Evolutionary conservation across 805 yeast genomes (phyloP).

Genomic region (Suhomyces sp.): DNA sequence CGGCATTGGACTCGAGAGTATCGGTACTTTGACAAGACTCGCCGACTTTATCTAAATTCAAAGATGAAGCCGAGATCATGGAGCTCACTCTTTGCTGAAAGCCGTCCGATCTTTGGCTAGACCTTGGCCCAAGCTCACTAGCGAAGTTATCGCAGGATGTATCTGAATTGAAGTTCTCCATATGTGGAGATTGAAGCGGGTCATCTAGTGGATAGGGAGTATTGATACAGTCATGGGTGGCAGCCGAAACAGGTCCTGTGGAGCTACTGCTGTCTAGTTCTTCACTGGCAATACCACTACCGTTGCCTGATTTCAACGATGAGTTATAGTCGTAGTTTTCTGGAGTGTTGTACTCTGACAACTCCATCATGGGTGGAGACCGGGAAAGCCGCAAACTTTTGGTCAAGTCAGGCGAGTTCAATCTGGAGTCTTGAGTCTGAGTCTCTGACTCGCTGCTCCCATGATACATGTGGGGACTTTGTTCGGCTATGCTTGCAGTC

Average conservation of each 20-base stretch:
- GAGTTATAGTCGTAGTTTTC: neutral
- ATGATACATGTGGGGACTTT: neutral
- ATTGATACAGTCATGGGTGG: neutral
- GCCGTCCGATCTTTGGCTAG: neutral
- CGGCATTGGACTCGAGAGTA: conserved; percentile 8
- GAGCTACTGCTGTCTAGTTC: neutral
- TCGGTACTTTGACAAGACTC: conserved; percentile 13
- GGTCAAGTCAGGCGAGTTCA: conserved; percentile 1
- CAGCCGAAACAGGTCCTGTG: neutral
- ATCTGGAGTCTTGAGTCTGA: neutral
- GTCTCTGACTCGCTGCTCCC: neutral
- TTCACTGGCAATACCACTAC: neutral
- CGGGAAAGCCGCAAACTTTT: neutral
- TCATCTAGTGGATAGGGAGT: conserved; percentile 17
- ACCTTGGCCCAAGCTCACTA: neutral
- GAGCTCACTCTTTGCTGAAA: neutral
- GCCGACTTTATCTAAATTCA: neutral
- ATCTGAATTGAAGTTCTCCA: neutral
- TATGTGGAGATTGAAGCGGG: conserved; percentile 1
- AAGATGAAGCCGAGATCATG: neutral
- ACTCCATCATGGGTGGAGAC: conserved; percentile 5
- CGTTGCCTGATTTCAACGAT: neutral
- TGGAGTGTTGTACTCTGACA: conserved; percentile 1
- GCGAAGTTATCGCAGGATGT: neutral
- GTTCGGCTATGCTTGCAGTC: neutral